Base-by-base conservation (phyloP, 2,329 filamentous ascomycete species). In the Xylaria sp. region DNA sequence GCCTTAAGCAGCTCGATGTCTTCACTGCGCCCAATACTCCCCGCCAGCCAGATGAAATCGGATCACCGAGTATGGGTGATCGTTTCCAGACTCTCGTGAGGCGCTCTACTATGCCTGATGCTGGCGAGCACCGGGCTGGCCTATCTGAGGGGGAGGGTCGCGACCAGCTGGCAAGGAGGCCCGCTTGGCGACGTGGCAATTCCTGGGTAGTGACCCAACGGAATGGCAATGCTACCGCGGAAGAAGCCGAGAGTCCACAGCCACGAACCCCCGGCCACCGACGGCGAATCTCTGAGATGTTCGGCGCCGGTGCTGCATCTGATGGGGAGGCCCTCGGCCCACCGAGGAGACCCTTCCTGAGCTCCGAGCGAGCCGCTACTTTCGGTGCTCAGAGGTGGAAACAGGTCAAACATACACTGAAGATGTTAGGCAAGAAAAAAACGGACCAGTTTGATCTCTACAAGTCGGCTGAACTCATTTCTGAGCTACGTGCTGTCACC, bases 391-490 rank as follows among this genome's bases (percentile, higher is more conserved):
- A 95, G 75, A 93, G 93, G 82, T 99, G 96, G 96, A 91, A 90
- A 71, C 93, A 97, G 77, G 88, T 99, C 76, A 98, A 97, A 82
- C 93, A 93, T 73, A 94, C 94, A 0, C 81, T 98, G 57, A 94
- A 93, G 78, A 82, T 90, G 66, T 84, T 97, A 71, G 76, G 77
- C 3, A 89, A 92, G 74, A 93, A 91, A 79, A 97, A 93, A 79
- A 92, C 93, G 63, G 93, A 97, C 64, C 91, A 92, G 53, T 92
- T 97, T 69, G 96, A 99, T 79, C 94, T 96, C 77, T 91, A 92
- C 77, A 99, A 98, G 79, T 98, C 95, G 10, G 94, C 96, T 2
- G 96, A 99, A 79, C 85, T 99, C 56, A 95, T 99, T 88, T 96
- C 96, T 1, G 96, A 99, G 80, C 84, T 99, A 44, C 88, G 96